Conservation (phyloP, 495 filamentous ascomycete genomes). For the Cercophora scortea region DNA sequence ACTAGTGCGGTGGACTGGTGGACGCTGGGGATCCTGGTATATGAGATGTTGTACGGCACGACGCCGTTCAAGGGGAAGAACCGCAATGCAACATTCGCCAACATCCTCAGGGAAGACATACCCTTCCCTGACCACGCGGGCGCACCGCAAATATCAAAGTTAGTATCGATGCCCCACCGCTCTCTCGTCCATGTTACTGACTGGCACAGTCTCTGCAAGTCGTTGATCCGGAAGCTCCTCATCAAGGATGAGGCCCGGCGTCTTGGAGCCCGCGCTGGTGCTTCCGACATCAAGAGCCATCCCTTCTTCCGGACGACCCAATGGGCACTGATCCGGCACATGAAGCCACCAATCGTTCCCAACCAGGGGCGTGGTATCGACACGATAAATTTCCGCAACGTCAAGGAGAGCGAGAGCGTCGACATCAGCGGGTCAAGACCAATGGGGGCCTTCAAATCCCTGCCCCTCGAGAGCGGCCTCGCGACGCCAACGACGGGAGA, state of each 20-base stretch:
- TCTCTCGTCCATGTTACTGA: not conserved
- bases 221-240: slow-evolving; percentile 87
- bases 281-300: slow-evolving; percentile 93
- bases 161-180: slow-evolving; percentile 27
- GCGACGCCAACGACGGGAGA: slow-evolving; percentile 78
- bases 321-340: slow-evolving; percentile 94
- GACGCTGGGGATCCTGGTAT: slow-evolving; percentile 94
- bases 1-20: slow-evolving; percentile 99
- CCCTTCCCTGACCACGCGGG: slow-evolving; percentile 86
- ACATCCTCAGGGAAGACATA: slow-evolving; percentile 92
- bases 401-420: slow-evolving; percentile 94
- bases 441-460: slow-evolving; percentile 51
- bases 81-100: slow-evolving; percentile 94
- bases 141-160: slow-evolving; percentile 83
- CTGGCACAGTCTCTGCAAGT: slow-evolving; percentile 75
- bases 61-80: slow-evolving; percentile 99
- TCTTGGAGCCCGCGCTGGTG: slow-evolving; percentile 87
- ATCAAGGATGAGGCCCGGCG: slow-evolving; percentile 97
- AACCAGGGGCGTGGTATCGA: slow-evolving; percentile 87
- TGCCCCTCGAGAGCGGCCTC: slow-evolving; percentile 76
- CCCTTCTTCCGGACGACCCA: slow-evolving; percentile 94
- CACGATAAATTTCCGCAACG: slow-evolving; percentile 92
- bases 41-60: slow-evolving; percentile 98
- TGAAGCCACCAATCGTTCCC: slow-evolving; percentile 97
- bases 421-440: slow-evolving; percentile 67